These are phyloP conservation scores for Peniophora sp. DNA, from an alignment of 1,284 basidiomycete species.

Conservation along the genomic window DNA sequence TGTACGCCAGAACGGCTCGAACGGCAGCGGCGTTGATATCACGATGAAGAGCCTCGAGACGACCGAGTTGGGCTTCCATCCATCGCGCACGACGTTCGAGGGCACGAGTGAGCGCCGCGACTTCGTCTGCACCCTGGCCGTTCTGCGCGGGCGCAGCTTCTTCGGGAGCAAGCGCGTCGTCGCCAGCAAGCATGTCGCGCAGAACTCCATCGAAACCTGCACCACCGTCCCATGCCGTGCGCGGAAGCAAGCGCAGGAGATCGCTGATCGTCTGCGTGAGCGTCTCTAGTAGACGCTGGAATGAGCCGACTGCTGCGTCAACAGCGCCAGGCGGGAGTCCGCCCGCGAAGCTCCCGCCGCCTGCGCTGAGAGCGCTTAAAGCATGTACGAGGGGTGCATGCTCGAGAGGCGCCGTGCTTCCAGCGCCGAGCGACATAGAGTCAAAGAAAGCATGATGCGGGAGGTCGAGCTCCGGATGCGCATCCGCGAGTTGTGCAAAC, in stretches of 20 bases:
- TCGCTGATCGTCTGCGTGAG: conserved; percentile 82
- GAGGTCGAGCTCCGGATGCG: conserved; percentile 56
- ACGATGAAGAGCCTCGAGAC: conserved; percentile 76
- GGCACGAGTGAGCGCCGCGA: conserved; percentile 70
- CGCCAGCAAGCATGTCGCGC: conserved; percentile 78
- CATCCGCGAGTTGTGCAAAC: conserved; percentile 54
- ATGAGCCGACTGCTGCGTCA: conserved; percentile 78
- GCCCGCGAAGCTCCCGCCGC: conserved; percentile 75
- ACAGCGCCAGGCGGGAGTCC: conserved; percentile 75
- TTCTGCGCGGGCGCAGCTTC: not conserved
- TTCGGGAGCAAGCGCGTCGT: conserved; percentile 61
- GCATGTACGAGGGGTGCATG: conserved; percentile 78
- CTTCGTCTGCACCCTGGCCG: conserved; percentile 61
- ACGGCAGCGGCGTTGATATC: conserved; percentile 83
- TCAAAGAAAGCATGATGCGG: conserved; percentile 70
- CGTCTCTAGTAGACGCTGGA: conserved; percentile 78
- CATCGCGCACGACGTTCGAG: conserved; percentile 77
- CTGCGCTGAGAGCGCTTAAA: conserved; percentile 76
- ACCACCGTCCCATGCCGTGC: conserved; percentile 81
- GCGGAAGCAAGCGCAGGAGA: conserved; percentile 69
- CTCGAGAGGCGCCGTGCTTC: conserved; percentile 68
- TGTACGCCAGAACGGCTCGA: conserved; percentile 70
- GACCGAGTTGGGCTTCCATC: conserved; percentile 84
- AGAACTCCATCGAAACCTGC: conserved; percentile 79
- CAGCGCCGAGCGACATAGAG: conserved; percentile 55